phyloP scores from a whole-genome alignment of 1,139 yeast species.

The Hanseniaspora uvarum region DNA sequence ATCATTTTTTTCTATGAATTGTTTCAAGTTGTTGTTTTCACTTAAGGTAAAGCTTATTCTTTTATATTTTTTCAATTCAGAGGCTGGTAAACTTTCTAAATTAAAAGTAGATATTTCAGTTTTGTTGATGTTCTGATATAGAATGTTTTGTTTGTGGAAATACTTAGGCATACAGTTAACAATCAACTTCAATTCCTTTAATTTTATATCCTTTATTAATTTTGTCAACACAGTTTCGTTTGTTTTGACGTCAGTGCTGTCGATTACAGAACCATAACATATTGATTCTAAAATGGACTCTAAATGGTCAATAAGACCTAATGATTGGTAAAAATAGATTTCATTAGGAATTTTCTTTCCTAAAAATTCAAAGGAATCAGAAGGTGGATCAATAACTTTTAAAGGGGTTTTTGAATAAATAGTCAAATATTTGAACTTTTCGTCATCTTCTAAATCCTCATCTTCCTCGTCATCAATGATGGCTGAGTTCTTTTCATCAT shows the following conservation, averaged over 20 bases:
- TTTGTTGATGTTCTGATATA: conserved; percentile 19
- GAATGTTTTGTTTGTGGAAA: conserved; percentile 65
- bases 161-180: conserved; percentile 73
- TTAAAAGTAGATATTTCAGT: background rate
- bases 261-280: conserved; percentile 51
- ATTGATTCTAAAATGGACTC: conserved; percentile 51
- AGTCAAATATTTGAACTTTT: conserved; percentile 53
- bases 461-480: conserved; percentile 23
- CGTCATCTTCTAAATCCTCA: conserved; percentile 37
- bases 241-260: conserved; percentile 25
- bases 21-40: background rate
- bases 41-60: conserved; percentile 2
- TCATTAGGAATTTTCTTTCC: conserved; percentile 86
- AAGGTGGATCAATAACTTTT: conserved; percentile 6
- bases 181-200: conserved; percentile 54
- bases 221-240: background rate
- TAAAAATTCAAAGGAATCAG: conserved; percentile 67
- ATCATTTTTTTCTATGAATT: background rate
- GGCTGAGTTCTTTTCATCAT: conserved; percentile 59
- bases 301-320: conserved; percentile 48
- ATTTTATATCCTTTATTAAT: conserved; percentile 34
- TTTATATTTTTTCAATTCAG: background rate
- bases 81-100: background rate
- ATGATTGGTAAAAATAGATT: conserved; percentile 65
- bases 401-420: conserved; percentile 42